A percentile compares a stretch with the other conserved stretches of the same genome.
phyloP scores from a whole-genome alignment of 2,329 filamentous ascomycete species.

The Eurotiales sp. region DNA sequence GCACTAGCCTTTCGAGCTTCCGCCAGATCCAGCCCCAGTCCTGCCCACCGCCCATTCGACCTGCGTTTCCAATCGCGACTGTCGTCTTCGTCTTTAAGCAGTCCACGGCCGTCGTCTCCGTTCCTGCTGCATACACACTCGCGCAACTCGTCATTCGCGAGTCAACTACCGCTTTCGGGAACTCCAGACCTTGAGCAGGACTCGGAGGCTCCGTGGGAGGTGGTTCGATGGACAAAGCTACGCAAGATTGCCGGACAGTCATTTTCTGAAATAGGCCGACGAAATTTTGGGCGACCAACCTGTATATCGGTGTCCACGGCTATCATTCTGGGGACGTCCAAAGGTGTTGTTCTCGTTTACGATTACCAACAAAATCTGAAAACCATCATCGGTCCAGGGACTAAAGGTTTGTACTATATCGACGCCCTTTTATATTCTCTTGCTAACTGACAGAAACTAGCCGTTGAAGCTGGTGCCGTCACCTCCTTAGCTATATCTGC shows the following conservation, averaged over 20 bases:
- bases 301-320: slow-evolving; percentile 83
- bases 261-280: slow-evolving; percentile 87
- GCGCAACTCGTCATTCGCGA: slow-evolving; percentile 73
- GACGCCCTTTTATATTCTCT: background rate
- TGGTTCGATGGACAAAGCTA: slow-evolving; percentile 91
- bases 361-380: slow-evolving; percentile 96
- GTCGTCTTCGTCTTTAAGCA: slow-evolving; percentile 57
- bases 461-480: slow-evolving; percentile 83
- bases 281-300: slow-evolving; percentile 88
- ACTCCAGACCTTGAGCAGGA: slow-evolving; percentile 63
- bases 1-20: slow-evolving; percentile 66
- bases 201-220: slow-evolving; percentile 85
- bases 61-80: slow-evolving; percentile 88
- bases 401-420: slow-evolving; percentile 62
- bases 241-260: slow-evolving; percentile 84
- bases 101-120: slow-evolving; percentile 70
- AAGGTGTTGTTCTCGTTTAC: slow-evolving; percentile 91
- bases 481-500: slow-evolving; percentile 87
- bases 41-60: slow-evolving; percentile 89
- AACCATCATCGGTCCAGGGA: slow-evolving; percentile 87
- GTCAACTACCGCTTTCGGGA: slow-evolving; percentile 55
- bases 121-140: slow-evolving; percentile 74
- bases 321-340: slow-evolving; percentile 88
- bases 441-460: slow-evolving; percentile 42
- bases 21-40: slow-evolving; percentile 68